phyloP scores from a whole-genome alignment of 768 basidiomycete genomes.

The Lentinula raphanica region DNA sequence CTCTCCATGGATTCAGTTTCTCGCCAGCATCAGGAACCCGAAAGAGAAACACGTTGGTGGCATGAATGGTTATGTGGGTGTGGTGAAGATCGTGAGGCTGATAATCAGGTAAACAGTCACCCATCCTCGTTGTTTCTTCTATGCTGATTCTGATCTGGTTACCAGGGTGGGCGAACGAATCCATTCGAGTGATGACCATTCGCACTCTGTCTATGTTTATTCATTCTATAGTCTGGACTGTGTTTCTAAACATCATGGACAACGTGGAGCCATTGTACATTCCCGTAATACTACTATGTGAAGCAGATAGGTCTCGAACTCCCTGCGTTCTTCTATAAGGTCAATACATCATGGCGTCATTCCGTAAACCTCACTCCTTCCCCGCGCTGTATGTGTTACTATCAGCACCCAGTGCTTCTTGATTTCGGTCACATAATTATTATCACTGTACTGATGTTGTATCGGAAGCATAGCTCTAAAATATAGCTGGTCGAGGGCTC shows the following conservation, averaged over 20 bases:
- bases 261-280: neutral
- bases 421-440: neutral
- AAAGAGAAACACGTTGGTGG: conserved; percentile 61
- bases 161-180: conserved; percentile 72
- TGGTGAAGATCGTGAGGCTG: conserved; percentile 68
- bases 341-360: neutral
- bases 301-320: neutral
- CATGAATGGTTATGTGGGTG: conserved; percentile 85
- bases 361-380: neutral
- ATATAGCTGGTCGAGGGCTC: conserved; percentile 5
- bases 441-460: neutral
- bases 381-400: neutral
- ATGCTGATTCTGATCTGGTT: neutral
- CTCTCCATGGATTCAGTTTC: conserved; percentile 18
- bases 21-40: conserved; percentile 24
- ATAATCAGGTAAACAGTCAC: conserved; percentile 72
- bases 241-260: neutral
- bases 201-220: neutral
- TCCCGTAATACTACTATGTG: neutral
- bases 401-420: neutral
- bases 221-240: neutral
- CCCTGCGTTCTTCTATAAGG: neutral
- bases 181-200: conserved; percentile 38
- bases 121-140: conserved; percentile 11
- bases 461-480: neutral